Percentiles rank a stretch among this genome's conserved stretches.
Conservation (phyloP, 2,329 filamentous ascomycete genomes). For the Paramyrothecium sp. region DNA sequence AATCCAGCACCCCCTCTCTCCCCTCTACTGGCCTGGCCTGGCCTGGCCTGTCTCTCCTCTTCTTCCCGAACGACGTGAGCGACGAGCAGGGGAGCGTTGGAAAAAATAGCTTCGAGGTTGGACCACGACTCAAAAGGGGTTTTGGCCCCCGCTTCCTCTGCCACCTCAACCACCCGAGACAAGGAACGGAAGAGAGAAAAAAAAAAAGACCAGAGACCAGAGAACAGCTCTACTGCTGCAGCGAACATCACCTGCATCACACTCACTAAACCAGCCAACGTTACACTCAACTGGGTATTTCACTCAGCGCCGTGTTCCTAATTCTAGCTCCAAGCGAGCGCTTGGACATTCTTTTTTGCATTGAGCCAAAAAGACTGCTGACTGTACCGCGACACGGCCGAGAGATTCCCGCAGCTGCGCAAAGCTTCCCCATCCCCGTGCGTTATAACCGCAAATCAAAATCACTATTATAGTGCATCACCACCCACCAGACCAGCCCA, state of each 20-base stretch:
- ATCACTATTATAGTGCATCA: not conserved
- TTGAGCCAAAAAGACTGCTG: not conserved
- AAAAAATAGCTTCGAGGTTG: not conserved
- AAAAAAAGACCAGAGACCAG: too few relatives aligned
- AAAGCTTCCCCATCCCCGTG: not conserved
- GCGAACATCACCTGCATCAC: too few relatives aligned
- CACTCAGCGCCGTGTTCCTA: not conserved
- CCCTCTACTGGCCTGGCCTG: too few relatives aligned
- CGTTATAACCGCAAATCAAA: not conserved
- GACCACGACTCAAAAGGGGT: not conserved
- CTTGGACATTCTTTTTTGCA: not conserved
- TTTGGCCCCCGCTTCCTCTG: not conserved
- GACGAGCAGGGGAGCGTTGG: not conserved
- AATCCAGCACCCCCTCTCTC: too few relatives aligned
- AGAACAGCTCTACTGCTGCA: too few relatives aligned
- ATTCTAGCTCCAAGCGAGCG: not conserved
- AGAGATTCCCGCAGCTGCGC: not conserved
- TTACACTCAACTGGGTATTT: too few relatives aligned
- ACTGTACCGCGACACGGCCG: not conserved
- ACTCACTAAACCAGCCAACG: too few relatives aligned
- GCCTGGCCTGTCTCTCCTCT: too few relatives aligned
- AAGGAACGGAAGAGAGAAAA: not conserved
- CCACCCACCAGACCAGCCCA: not conserved
- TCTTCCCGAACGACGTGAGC: too few relatives aligned
- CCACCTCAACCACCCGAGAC: not conserved